phyloP scores from a whole-genome alignment of 345 rosid genomes.

The Balakata baccata region DNA sequence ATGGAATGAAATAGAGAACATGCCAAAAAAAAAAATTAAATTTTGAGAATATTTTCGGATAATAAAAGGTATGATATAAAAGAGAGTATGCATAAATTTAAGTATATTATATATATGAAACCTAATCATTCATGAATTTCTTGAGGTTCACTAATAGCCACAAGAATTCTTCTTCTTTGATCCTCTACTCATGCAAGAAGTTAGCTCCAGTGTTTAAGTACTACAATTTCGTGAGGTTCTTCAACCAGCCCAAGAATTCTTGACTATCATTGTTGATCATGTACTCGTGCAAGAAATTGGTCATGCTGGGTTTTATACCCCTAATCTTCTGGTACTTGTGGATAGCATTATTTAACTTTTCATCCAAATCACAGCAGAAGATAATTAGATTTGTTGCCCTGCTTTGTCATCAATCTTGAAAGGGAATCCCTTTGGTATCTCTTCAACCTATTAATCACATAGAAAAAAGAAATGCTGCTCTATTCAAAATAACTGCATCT shows the following conservation, averaged over 20 bases:
- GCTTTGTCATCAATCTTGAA: slow-evolving; percentile 70
- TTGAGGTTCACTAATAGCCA: neutral
- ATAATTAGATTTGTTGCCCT: slow-evolving; percentile 64
- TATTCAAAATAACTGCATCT: neutral
- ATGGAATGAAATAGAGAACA: too few relatives aligned
- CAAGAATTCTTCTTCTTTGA: neutral
- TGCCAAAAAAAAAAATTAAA: too few relatives aligned
- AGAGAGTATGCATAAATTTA: too few relatives aligned
- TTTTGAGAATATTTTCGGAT: too few relatives aligned
- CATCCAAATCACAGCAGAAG: too few relatives aligned
- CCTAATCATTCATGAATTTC: neutral
- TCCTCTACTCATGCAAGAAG: neutral
- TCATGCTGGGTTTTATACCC: slow-evolving; percentile 68
- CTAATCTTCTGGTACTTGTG: slow-evolving; percentile 73
- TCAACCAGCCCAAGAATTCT: slow-evolving; percentile 67
- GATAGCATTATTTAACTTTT: slow-evolving; percentile 69
- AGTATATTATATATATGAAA: too few relatives aligned
- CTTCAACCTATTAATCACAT: slow-evolving; percentile 45
- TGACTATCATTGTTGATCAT: slow-evolving; percentile 83
- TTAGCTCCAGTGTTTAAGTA: slow-evolving; percentile 27
- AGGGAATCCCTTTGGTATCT: slow-evolving; percentile 62
- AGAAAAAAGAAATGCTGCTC: neutral
- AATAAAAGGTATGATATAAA: too few relatives aligned
- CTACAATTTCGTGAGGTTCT: slow-evolving; percentile 64
- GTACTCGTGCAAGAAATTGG: slow-evolving; percentile 85